Evolutionary conservation across 768 basidiomycete genomes (phyloP).

Genomic region (Phylloporus arenicola): DNA sequence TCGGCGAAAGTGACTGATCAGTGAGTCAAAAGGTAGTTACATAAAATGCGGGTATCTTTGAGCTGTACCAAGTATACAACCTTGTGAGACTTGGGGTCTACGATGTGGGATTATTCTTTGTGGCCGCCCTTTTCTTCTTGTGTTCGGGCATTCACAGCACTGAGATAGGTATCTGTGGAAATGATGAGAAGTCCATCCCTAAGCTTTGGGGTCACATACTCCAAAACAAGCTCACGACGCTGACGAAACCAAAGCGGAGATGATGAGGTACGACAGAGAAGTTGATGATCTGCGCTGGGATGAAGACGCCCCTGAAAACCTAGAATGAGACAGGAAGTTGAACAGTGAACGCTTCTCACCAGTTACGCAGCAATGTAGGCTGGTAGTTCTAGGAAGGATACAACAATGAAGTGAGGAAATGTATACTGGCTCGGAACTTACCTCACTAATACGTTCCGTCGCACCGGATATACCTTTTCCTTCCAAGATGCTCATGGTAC

Average conservation of each 20-base stretch:
- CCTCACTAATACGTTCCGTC: slow-evolving; percentile 41
- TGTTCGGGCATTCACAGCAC: slow-evolving; percentile 43
- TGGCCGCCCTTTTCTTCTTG: slow-evolving; percentile 2
- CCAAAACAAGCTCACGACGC: slow-evolving; percentile 78
- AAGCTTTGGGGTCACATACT: slow-evolving; percentile 43
- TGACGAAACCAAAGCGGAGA: slow-evolving; percentile 66
- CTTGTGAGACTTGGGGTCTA: background rate
- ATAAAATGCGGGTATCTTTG: slow-evolving; percentile 6
- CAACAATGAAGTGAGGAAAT: background rate
- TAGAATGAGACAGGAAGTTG: background rate
- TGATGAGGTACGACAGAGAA: slow-evolving; percentile 74
- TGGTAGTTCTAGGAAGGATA: slow-evolving; percentile 51
- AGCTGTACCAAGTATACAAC: slow-evolving; percentile 11
- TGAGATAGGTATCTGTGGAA: slow-evolving; percentile 54
- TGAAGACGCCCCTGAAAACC: slow-evolving; percentile 55
- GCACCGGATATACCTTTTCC: slow-evolving; percentile 56
- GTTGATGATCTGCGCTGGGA: slow-evolving; percentile 75
- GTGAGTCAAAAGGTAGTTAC: slow-evolving; percentile 2
- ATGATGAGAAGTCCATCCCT: background rate
- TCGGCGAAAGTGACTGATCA: background rate
- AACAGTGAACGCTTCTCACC: slow-evolving; percentile 36
- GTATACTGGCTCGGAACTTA: slow-evolving; percentile 6
- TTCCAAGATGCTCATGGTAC: slow-evolving; percentile 75
- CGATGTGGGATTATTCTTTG: slow-evolving; percentile 1
- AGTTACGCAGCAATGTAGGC: slow-evolving; percentile 71